A percentile compares a stretch with the other conserved stretches of the same genome.
phyloP scores from a whole-genome alignment of 345 rosid genomes.

The Camelina hispida region DNA sequence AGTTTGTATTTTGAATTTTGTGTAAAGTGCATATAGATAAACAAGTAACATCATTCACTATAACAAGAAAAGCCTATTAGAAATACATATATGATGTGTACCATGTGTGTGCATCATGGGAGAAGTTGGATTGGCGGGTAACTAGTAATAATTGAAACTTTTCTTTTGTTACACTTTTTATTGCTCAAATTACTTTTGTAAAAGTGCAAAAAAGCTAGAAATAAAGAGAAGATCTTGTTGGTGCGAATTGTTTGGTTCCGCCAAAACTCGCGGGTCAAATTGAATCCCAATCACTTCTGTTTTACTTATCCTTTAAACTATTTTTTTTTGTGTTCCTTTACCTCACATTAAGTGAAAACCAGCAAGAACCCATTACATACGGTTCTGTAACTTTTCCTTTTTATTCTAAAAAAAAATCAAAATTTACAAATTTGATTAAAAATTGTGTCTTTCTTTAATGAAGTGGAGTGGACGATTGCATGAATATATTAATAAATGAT shows the following conservation, averaged over 20 bases:
- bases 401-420: constrained; percentile 2
- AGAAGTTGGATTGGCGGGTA: constrained; percentile 45
- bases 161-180: constrained; percentile 40
- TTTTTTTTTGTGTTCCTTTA: not conserved
- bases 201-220: constrained; percentile 40
- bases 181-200: constrained; percentile 41
- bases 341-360: constrained; percentile 27
- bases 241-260: constrained; percentile 40
- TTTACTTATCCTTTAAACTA: constrained; percentile 18
- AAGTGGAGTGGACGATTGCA: not conserved
- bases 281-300: constrained; percentile 32
- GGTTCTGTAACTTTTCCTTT: not conserved
- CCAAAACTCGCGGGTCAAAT: constrained; percentile 49
- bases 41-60: too few species aligned
- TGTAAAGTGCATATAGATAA: not conserved
- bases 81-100: constrained; percentile 31
- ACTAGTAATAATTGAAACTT: constrained; percentile 40
- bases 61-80: not conserved
- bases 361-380: constrained; percentile 30
- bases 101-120: constrained; percentile 43
- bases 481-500: not conserved
- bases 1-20: too few species aligned
- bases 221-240: constrained; percentile 45
- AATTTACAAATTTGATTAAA: not conserved
- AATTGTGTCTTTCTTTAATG: not conserved